phyloP scores from a whole-genome alignment of 78 protist species.

The Isochrysis galbana region DNA sequence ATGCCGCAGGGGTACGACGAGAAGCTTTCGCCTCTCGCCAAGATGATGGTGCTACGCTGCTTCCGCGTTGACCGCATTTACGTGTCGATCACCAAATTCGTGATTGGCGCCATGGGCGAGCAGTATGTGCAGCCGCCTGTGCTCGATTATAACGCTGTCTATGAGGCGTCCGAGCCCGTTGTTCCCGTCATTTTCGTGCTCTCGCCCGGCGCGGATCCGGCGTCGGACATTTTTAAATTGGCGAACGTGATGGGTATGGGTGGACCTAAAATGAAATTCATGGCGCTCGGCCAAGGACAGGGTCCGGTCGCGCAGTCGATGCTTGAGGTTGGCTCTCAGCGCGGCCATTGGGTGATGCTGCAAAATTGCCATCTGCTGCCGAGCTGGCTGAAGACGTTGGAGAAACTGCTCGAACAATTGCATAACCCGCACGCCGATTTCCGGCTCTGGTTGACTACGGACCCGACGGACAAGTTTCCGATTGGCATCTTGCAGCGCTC shows the following conservation, averaged over 20 bases:
- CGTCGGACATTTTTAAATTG: conserved; percentile 78
- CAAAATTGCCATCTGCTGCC: conserved; percentile 90
- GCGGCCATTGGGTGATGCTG: conserved; percentile 94
- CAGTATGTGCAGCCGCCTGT: conserved; percentile 76
- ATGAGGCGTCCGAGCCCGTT: conserved; percentile 31
- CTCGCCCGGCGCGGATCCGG: conserved; percentile 92
- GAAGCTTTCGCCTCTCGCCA: conserved; percentile 43
- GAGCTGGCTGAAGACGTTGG: conserved; percentile 81
- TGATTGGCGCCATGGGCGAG: conserved; percentile 52
- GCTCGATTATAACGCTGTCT: conserved; percentile 57
- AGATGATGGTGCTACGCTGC: conserved; percentile 73
- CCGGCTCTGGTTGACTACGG: conserved; percentile 94
- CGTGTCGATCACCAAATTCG: conserved; percentile 62
- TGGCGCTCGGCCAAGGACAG: conserved; percentile 89
- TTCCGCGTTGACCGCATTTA: conserved; percentile 81
- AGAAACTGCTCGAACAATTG: conserved; percentile 76
- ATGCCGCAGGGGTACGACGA: conserved; percentile 36
- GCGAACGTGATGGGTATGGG: conserved; percentile 69
- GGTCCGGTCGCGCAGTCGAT: conserved; percentile 69
- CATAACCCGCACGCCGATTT: conserved; percentile 75
- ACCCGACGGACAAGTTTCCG: conserved; percentile 87
- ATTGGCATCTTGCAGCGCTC: conserved; percentile 89
- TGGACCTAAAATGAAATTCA: conserved; percentile 49
- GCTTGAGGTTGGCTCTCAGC: conserved; percentile 69
- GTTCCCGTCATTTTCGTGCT: conserved; percentile 87